phyloP scores from a whole-genome alignment of 495 filamentous ascomycete genomes.

The Penicillium waksmanii region DNA sequence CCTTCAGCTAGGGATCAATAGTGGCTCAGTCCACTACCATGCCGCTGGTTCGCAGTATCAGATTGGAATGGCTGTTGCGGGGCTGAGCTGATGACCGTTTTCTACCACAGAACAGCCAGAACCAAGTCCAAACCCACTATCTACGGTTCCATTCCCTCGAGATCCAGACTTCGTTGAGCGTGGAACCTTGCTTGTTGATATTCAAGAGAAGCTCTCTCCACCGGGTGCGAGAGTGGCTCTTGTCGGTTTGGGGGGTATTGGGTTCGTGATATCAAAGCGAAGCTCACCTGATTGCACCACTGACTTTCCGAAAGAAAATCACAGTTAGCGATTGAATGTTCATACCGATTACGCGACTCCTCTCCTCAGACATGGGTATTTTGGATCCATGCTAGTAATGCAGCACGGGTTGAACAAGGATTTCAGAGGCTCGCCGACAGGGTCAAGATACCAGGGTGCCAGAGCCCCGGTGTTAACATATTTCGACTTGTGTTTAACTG shows the following conservation, averaged over 20 bases:
- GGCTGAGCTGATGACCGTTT: background rate
- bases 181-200: constrained; percentile 25
- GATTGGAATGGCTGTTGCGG: background rate
- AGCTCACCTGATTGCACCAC: background rate
- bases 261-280: constrained; percentile 22
- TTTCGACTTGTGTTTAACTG: constrained; percentile 43
- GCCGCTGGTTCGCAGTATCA: background rate
- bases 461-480: constrained; percentile 43
- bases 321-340: constrained; percentile 46
- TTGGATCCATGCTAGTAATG: constrained; percentile 52
- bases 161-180: constrained; percentile 42
- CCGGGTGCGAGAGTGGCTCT: constrained; percentile 29
- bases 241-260: constrained; percentile 38
- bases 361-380: constrained; percentile 51
- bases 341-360: constrained; percentile 34
- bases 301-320: constrained; percentile 31
- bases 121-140: constrained; percentile 19
- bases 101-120: constrained; percentile 12
- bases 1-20: background rate
- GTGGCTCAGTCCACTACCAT: background rate
- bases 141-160: constrained; percentile 34
- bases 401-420: constrained; percentile 42
- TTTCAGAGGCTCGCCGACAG: constrained; percentile 43
- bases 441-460: constrained; percentile 35
- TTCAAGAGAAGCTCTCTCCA: constrained; percentile 26